These are phyloP conservation scores for Elongisporangium senticosum DNA, from an alignment of 352 stramenopile genomes.

Conservation along the genomic window DNA sequence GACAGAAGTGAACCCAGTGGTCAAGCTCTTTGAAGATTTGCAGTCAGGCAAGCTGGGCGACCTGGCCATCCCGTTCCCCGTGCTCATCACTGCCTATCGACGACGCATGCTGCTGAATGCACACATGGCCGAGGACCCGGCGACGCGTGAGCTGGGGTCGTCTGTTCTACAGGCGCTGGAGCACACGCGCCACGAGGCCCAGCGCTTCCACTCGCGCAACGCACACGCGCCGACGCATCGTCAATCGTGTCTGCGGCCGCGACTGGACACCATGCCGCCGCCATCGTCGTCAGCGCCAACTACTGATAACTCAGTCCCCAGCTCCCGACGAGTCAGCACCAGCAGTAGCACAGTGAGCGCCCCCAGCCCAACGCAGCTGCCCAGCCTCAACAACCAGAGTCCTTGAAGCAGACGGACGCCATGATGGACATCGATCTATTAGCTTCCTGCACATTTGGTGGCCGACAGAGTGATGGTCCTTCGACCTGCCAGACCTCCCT, in stretches of 20 bases:
- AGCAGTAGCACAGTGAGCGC: not conserved
- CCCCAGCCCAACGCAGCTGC: not conserved
- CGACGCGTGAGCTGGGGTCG: conserved; percentile 28
- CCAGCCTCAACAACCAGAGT: not conserved
- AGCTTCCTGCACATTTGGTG: not conserved
- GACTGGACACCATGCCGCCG: not conserved
- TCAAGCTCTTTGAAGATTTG: conserved; percentile 74
- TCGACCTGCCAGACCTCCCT: not conserved
- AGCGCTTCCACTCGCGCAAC: not conserved
- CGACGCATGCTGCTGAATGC: conserved; percentile 77
- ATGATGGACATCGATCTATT: not conserved
- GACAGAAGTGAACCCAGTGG: conserved; percentile 41
- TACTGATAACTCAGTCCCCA: not conserved
- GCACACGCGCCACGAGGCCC: conserved; percentile 28
- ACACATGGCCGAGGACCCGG: conserved; percentile 68
- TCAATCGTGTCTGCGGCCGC: not conserved
- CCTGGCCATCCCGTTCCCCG: conserved; percentile 62
- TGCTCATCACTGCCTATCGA: conserved; percentile 75
- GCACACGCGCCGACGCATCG: not conserved
- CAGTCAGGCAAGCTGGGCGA: conserved; percentile 75
- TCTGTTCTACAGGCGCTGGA: conserved; percentile 68
- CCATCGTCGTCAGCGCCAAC: not conserved
- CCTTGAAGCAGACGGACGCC: not conserved
- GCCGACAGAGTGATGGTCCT: not conserved
- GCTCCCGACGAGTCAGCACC: not conserved